phyloP scores from a whole-genome alignment of 257 asterid genomes.

The Salvia splendens region DNA sequence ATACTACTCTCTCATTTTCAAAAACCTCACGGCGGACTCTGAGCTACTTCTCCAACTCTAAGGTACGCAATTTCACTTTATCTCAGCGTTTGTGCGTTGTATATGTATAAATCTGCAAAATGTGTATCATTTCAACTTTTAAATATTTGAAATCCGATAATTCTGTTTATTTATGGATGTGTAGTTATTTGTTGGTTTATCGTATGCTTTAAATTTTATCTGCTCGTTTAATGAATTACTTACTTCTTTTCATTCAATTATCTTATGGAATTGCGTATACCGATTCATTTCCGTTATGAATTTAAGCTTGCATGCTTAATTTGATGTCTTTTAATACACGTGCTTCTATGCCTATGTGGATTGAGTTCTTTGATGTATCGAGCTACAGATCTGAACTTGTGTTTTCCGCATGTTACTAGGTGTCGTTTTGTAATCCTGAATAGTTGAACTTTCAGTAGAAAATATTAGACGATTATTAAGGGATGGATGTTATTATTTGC shows the following conservation, averaged over 20 bases:
- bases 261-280: conserved; percentile 5
- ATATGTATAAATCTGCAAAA: background rate
- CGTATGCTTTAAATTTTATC: background rate
- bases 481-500: too few species aligned
- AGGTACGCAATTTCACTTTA: conserved; percentile 16
- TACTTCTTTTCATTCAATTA: background rate
- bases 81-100: background rate
- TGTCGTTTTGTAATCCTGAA: background rate
- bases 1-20: background rate
- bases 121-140: background rate
- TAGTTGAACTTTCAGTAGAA: background rate
- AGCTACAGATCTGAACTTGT: background rate
- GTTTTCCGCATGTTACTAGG: background rate
- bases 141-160: background rate
- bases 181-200: background rate
- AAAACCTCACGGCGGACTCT: conserved; percentile 25
- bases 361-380: background rate
- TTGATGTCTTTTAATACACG: background rate
- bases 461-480: background rate
- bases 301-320: conserved; percentile 6
- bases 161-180: background rate
- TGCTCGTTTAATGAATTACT: background rate
- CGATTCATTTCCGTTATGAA: background rate
- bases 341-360: background rate
- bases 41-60: background rate